Base-by-base conservation (phyloP, 148 eudicot species). In the Cornus florida region DNA sequence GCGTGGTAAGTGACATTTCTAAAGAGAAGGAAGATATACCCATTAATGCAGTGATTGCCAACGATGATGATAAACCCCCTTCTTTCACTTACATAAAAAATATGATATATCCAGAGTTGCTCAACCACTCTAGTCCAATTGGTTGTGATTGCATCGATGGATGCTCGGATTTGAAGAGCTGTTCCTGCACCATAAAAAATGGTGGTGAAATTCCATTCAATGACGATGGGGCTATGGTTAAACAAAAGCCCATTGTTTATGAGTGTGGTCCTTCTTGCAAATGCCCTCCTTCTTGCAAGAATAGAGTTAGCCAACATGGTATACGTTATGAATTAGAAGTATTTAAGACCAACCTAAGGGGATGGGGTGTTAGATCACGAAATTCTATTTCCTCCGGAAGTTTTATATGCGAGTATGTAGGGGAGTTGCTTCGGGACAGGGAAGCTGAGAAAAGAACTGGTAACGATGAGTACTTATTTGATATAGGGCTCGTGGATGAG, bases 231-330 rank as follows among this genome's bases (percentile, higher is more conserved):
- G 35, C 73, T 24, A 76, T 85, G 10, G 13, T 81, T 9, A 38
- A 41, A 77, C 24, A 46, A 28, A 83, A 72, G 70, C 69, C 77
- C 39, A n/a, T 68, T 2, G 77, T 87, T 39, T 69, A 81, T 32
- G 88, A 86, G 76, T 88, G 90, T 77, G 90, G 90, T 5, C 83
- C 86, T 28, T 68, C 74, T 73, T 83, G 86, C 72, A 83, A 70
- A 62, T 83, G 85, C 72, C 76, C 82, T 10, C 72, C 79, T 33
- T 78, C 75, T 75, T 83, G 85, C 39, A 70, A 64, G 39, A 83
- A 83, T 70, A 69, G 78, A 67, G 82, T 83, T 19, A 79, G 82
- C 76, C 82, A 83, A 70, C 78, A 83, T 38, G 85, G 82, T 16
- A 19, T 78, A 7, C 41, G 38, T 16, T 68, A 73, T 41, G 23